Base-by-base conservation (phyloP, 768 basidiomycete species). In the Xerocomellus chrysenteron region DNA sequence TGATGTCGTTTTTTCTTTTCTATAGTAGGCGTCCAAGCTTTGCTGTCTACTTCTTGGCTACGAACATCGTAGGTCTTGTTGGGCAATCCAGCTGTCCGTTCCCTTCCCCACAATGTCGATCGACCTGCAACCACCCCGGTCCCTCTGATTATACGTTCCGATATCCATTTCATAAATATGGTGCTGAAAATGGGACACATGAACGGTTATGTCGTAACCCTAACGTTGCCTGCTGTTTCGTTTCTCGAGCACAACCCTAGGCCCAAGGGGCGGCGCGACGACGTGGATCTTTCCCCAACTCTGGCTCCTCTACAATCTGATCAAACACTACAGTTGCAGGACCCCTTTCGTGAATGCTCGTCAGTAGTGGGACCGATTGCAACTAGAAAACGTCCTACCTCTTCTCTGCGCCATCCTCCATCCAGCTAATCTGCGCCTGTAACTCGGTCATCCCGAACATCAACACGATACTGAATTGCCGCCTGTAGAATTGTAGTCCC, bases 41-140 rank as follows among this genome's bases (percentile, higher is more conserved):
- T 53, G 50, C 43, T 62, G 58, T 87, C 33, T 88, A 91, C 65
- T 91, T 93, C 74, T 75, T 92, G 33, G 75, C 86, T 21, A 88
- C 88, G 74, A 90, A 86, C 63, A 40, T 79, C 19, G 88, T 88
- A 13, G 90, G 90, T 68, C 82, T 90, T 57, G 41, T 78, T 5
- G 90, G 89, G 19, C 84, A 87, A 53, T 84, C 80, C 62, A 64
- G 3, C 68, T 92, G 39, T 93, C 94, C 75, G 82, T 95, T 52
- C 90, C 91, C 30, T 96, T n/a, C 78, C 88, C 73, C 96, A 93
- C 79, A 97, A 97, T 67, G 73, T 95, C 41, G 83, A 86, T 60
- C 81, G 78, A 43, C 75, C 76, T 33, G 61, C 73, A 2, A 55
- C 65, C 32, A 50, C 69, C 5, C 65, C 68, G 11, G 62, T 74